A percentile compares a stretch with the other conserved stretches of the same genome.
Evolutionary conservation across 2,329 filamentous ascomycete species (phyloP).

Genomic region (Magnaporthiopsis rhizophila): DNA sequence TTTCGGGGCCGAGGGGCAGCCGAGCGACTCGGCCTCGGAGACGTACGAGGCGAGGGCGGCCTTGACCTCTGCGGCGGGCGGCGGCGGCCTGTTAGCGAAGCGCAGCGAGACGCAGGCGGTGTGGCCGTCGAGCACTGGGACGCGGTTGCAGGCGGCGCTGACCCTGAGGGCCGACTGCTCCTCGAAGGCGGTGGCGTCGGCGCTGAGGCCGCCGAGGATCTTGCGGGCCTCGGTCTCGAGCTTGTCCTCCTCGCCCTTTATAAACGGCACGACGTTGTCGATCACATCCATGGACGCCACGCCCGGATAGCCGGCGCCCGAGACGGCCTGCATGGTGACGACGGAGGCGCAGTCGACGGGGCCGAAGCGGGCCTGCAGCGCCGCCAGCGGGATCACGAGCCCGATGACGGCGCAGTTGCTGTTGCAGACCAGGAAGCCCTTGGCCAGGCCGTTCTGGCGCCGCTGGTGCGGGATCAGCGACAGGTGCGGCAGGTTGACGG

Average conservation of each 20-base stretch:
- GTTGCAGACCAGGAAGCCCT: slow-evolving; percentile 94
- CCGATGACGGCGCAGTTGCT: slow-evolving; percentile 98
- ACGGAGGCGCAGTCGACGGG: slow-evolving; percentile 68
- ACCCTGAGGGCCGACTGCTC: slow-evolving; percentile 69
- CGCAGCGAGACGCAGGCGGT: slow-evolving; percentile 86
- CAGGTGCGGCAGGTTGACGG: slow-evolving; percentile 84
- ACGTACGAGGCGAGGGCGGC: slow-evolving; percentile 73
- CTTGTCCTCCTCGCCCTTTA: slow-evolving; percentile 91
- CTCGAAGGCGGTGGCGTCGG: slow-evolving; percentile 63
- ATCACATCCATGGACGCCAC: slow-evolving; percentile 92
- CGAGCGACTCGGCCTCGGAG: slow-evolving; percentile 72
- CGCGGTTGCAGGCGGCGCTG: slow-evolving; percentile 84
- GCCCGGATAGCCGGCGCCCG: slow-evolving; percentile 83
- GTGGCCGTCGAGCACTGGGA: slow-evolving; percentile 92
- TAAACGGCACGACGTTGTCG: slow-evolving; percentile 93
- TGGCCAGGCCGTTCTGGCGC: slow-evolving; percentile 60
- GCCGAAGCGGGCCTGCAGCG: slow-evolving; percentile 79
- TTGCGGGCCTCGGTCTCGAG: slow-evolving; percentile 91
- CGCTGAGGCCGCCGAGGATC: slow-evolving; percentile 74
- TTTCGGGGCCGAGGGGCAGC: slow-evolving; percentile 77
- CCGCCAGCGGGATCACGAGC: slow-evolving; percentile 88
- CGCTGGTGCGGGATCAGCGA: slow-evolving; percentile 85
- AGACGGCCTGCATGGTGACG: slow-evolving; percentile 92
- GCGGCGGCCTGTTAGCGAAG: slow-evolving; percentile 69
- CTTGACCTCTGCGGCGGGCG: slow-evolving; percentile 68